phyloP scores from a whole-genome alignment of 2,329 filamentous ascomycete genomes.

The Diaporthe eres region DNA sequence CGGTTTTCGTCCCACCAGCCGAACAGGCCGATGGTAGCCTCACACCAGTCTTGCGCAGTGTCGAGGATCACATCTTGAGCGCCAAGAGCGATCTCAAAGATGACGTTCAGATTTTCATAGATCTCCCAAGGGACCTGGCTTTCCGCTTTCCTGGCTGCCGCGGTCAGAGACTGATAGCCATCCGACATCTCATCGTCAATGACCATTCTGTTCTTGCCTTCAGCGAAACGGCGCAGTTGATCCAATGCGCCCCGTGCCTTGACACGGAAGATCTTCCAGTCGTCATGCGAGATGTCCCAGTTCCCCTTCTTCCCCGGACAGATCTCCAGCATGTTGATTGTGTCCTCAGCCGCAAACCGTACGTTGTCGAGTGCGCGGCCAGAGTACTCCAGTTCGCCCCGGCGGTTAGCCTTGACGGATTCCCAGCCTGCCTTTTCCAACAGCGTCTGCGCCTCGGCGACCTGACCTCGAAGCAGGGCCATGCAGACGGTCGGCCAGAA shows the following conservation, averaged over 20 bases:
- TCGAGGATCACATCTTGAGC: slow-evolving; percentile 81
- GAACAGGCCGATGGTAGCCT: slow-evolving; percentile 85
- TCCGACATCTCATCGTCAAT: slow-evolving; percentile 46
- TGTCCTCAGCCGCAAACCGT: slow-evolving; percentile 77
- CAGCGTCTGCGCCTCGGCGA: slow-evolving; percentile 75
- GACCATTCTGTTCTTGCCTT: slow-evolving; percentile 70
- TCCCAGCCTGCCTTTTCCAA: slow-evolving; percentile 84
- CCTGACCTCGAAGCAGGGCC: slow-evolving; percentile 80
- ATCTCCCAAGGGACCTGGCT: slow-evolving; percentile 91
- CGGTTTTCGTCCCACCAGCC: slow-evolving; percentile 94
- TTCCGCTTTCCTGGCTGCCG: slow-evolving; percentile 82
- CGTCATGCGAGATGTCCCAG: slow-evolving; percentile 86
- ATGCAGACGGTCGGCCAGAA: slow-evolving; percentile 91
- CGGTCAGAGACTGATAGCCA: slow-evolving; percentile 68
- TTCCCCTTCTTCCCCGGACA: slow-evolving; percentile 80
- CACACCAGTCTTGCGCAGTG: slow-evolving; percentile 90
- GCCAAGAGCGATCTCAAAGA: slow-evolving; percentile 87
- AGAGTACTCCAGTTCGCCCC: slow-evolving; percentile 77
- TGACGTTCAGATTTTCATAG: slow-evolving; percentile 84
- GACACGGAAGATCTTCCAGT: slow-evolving; percentile 88
- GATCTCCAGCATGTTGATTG: slow-evolving; percentile 77
- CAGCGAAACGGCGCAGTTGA: slow-evolving; percentile 82
- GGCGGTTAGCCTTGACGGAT: slow-evolving; percentile 77
- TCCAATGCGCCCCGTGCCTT: slow-evolving; percentile 78
- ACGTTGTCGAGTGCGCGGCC: slow-evolving; percentile 85